Percentiles rank a stretch among this genome's conserved stretches.
These are phyloP conservation scores for Rhodotorula babjevae DNA, from an alignment of 768 basidiomycete species.

Conservation along the genomic window DNA sequence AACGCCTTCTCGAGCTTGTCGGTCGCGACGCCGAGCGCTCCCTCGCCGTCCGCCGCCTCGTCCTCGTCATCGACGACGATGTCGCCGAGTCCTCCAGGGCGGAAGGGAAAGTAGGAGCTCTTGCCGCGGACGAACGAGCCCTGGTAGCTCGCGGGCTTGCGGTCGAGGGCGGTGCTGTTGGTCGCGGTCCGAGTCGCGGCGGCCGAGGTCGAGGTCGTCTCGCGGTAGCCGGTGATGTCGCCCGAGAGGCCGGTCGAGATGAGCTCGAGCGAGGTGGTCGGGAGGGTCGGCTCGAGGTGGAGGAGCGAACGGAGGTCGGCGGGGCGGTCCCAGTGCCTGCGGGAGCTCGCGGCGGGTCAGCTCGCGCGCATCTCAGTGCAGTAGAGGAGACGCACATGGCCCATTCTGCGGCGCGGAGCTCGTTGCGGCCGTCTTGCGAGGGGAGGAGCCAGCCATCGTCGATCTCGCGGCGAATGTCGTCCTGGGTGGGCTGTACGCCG, in stretches of 20 bases:
- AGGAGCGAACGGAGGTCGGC: conserved; percentile 58
- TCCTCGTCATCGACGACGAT: conserved; percentile 50
- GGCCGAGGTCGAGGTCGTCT: conserved; percentile 54
- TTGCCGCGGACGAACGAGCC: conserved; percentile 84
- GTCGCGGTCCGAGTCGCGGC: conserved; percentile 58
- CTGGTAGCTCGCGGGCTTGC: conserved; percentile 71
- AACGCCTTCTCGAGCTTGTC: conserved; percentile 44
- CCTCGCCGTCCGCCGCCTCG: conserved; percentile 39
- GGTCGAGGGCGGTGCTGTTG: conserved; percentile 76
- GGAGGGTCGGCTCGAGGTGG: conserved; percentile 62
- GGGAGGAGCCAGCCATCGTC: conserved; percentile 26
- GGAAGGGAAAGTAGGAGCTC: conserved; percentile 85
- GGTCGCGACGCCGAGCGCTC: conserved; percentile 12
- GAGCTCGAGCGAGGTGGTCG: conserved; percentile 69
- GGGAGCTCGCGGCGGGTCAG: too few relatives aligned
- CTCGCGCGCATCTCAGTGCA: too few relatives aligned
- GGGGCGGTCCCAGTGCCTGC: conserved; percentile 35
- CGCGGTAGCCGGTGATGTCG: conserved; percentile 70
- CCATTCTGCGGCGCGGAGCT: conserved; percentile 29
- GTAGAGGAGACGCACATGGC: conserved; percentile 20
- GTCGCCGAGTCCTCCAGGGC: conserved; percentile 86
- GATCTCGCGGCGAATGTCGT: conserved; percentile 50
- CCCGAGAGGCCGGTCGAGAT: conserved; percentile 74
- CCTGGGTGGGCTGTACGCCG: conserved; percentile 56
- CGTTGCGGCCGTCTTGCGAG: conserved; percentile 8